Evolutionary conservation across 2,329 filamentous ascomycete genomes (phyloP).

Genomic region (Claviceps sp.): DNA sequence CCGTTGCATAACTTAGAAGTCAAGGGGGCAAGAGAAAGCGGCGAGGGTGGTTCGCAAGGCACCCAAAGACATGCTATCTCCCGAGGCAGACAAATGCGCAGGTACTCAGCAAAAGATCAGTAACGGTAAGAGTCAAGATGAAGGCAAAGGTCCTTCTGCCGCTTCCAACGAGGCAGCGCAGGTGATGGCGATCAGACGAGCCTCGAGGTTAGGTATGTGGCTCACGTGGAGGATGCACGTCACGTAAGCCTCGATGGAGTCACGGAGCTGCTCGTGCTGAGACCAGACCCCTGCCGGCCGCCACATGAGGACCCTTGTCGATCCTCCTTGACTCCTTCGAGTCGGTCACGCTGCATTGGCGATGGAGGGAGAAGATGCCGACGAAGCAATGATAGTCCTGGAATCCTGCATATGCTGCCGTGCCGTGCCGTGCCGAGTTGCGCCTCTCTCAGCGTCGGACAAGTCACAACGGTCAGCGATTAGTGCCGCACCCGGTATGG

Average conservation of each 20-base stretch:
- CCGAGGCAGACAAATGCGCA: background rate
- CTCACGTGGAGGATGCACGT: background rate
- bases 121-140: too few species aligned
- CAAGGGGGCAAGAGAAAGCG: background rate
- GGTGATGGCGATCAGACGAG: background rate
- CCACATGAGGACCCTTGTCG: background rate
- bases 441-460: background rate
- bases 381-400: background rate
- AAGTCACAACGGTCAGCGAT: background rate
- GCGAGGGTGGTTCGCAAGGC: background rate
- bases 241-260: background rate
- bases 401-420: background rate
- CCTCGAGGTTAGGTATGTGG: background rate
- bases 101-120: background rate
- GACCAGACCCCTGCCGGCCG: background rate
- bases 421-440: background rate
- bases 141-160: background rate
- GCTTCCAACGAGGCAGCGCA: background rate
- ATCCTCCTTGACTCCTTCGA: background rate
- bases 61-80: background rate
- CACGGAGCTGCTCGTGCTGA: background rate
- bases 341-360: background rate
- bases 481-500: too few species aligned
- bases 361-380: background rate
- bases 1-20: background rate